phyloP scores from a whole-genome alignment of 495 filamentous ascomycete species.

The Podospora didyma region DNA sequence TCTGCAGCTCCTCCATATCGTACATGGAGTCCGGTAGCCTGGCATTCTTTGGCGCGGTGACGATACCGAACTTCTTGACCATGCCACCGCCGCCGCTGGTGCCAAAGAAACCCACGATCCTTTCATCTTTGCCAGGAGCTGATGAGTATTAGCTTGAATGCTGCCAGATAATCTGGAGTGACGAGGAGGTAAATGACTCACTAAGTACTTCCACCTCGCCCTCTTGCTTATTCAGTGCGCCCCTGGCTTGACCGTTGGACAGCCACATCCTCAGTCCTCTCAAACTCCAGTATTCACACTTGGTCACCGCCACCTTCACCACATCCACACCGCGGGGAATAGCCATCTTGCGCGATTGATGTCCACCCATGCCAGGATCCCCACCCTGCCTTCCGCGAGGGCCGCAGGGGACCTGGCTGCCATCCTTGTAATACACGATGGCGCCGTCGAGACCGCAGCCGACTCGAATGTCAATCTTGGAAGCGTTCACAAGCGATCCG shows the following conservation, averaged over 20 bases:
- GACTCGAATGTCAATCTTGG: conserved; percentile 34
- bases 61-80: conserved; percentile 36
- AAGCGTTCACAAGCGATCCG: conserved; percentile 24
- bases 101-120: conserved; percentile 42
- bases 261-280: conserved; percentile 33
- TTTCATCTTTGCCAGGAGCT: conserved; percentile 18
- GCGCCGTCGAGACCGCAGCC: conserved; percentile 36
- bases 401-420: conserved; percentile 30
- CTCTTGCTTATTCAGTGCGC: conserved; percentile 23
- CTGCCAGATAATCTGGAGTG: too few species aligned
- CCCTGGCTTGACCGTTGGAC: conserved; percentile 29
- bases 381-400: conserved; percentile 11
- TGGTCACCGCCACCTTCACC: conserved; percentile 27
- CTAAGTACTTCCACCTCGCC: too few species aligned
- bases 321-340: conserved; percentile 27
- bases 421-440: conserved; percentile 34
- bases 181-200: too few species aligned
- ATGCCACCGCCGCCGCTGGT: conserved; percentile 24
- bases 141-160: neutral
- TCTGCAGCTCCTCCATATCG: conserved; percentile 33
- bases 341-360: conserved; percentile 25
- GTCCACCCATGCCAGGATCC: conserved; percentile 25
- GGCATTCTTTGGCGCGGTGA: conserved; percentile 34
- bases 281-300: conserved; percentile 19
- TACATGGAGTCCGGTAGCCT: conserved; percentile 34